A percentile compares a stretch with the other conserved stretches of the same genome.
Evolutionary conservation across 2,329 filamentous ascomycete genomes (phyloP).

Genomic region (Rhynchosporium graminicola): DNA sequence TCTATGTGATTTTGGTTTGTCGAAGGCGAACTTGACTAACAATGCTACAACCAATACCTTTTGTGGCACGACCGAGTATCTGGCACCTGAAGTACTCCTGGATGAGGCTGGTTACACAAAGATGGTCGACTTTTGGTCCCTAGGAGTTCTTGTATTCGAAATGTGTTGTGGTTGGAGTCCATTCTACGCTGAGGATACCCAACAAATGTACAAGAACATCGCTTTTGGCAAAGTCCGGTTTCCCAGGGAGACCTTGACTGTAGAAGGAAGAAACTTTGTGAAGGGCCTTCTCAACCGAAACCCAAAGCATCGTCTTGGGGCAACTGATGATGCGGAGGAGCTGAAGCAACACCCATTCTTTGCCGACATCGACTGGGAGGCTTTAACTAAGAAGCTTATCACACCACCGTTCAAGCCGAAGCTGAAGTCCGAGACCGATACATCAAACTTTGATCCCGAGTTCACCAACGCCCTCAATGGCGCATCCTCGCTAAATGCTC

Average conservation of each 20-base stretch:
- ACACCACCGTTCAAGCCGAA: constrained; percentile 98
- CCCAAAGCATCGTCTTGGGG: constrained; percentile 90
- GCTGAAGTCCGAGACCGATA: constrained; percentile 91
- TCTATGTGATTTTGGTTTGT: constrained; percentile 94
- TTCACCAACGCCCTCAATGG: constrained; percentile 93
- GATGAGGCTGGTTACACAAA: constrained; percentile 98
- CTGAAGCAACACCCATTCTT: constrained; percentile 96
- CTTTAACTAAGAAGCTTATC: constrained; percentile 84
- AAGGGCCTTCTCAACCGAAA: constrained; percentile 97
- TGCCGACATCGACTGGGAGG: constrained; percentile 87
- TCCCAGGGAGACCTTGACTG: constrained; percentile 88
- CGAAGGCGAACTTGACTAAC: constrained; percentile 95
- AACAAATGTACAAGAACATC: constrained; percentile 99
- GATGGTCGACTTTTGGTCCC: constrained; percentile 99
- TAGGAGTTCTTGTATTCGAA: constrained; percentile 96
- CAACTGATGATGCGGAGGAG: constrained; percentile 87
- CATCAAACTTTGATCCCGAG: constrained; percentile 97
- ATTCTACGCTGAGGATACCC: constrained; percentile 97
- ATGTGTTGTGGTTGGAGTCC: constrained; percentile 99
- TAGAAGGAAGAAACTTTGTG: constrained; percentile 95
- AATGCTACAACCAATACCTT: constrained; percentile 99
- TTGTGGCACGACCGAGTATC: constrained; percentile 96
- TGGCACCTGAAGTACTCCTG: constrained; percentile 90
- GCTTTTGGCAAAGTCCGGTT: constrained; percentile 98
- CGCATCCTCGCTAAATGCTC: constrained; percentile 84